Evolutionary conservation across 2,329 filamentous ascomycete genomes (phyloP), one percentile per base, ranked within the genome.

Genomic region (Cladorrhinum sp.): DNA sequence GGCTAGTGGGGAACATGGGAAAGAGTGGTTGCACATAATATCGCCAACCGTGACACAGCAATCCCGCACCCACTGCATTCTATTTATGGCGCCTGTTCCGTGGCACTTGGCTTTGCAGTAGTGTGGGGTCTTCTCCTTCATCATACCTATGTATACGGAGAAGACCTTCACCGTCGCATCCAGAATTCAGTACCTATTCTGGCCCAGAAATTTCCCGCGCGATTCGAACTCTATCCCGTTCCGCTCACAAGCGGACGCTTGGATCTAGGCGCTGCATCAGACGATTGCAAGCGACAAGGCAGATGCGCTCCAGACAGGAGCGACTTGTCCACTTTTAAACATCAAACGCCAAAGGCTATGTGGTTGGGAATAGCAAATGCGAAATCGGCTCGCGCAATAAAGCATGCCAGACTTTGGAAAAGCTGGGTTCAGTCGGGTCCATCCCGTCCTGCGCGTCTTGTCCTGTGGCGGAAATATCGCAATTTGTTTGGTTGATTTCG

Each of bases 1-100:
- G 25, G 25, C 5, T 29, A 29, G 25, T 29, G 10, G 10, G 12
- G 7, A 13, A 5, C 7, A 41, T 51, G 56, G 53, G 57, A 52
- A 38, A 23, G 27, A 13, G 57, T 51, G 55, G 62, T 56, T 61
- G 50, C 55, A 61, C 57, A 8, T 51, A 61, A 50, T 48, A 49
- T 36, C 59, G 58, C 57, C 54, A 59, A 58, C 59, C 61, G 67
- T 68, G 55, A 66, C 64, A 68, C 68, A 52, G 53, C 61, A 61
- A 41, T 41, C 54, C 59, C 48, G 60, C 63, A 66, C 41, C 18
- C 51, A 20, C 51, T 54, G 23, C 27, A 20, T 62, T 65, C 68
- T 70, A 70, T 70, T 70, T 69, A 59, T 67, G 67, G 66, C 38
- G 45, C 51, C 53, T 38, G 53, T 56, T 32, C 53, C 41, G 53